Percentiles rank a stretch among this genome's conserved stretches.
Conservation (phyloP, 2,329 filamentous ascomycete species). For the Daldinia sp. region DNA sequence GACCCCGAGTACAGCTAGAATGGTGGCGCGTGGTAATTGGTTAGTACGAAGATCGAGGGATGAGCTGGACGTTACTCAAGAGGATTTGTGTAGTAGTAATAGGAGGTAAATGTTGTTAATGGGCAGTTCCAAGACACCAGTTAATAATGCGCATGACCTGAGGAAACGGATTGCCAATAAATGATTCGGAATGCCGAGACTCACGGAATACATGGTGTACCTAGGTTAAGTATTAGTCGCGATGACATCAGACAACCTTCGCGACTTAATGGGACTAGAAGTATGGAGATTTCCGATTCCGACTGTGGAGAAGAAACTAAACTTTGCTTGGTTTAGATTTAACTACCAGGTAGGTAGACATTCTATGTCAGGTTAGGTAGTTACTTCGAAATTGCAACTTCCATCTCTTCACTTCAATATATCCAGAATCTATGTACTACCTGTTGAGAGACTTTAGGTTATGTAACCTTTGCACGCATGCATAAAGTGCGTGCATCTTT, state of each 20-base stretch:
- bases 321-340: constrained; percentile 8
- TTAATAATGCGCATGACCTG: constrained; percentile 26
- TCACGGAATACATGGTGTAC: background rate
- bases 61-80: constrained; percentile 30
- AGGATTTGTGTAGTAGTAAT: background rate
- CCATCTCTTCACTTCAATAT: background rate
- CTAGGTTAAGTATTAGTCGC: constrained; percentile 2
- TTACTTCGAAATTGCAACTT: background rate
- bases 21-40: constrained; percentile 43
- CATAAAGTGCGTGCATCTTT: background rate
- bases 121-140: background rate
- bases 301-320: constrained; percentile 19
- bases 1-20: constrained; percentile 26
- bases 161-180: constrained; percentile 12
- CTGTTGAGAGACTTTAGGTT: too few relatives aligned
- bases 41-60: constrained; percentile 14
- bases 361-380: background rate
- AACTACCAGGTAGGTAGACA: background rate
- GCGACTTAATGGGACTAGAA: constrained; percentile 25
- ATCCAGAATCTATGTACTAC: background rate
- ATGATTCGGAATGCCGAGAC: constrained; percentile 24
- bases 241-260: constrained; percentile 38
- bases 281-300: constrained; percentile 24
- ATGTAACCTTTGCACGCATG: background rate
- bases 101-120: constrained; percentile 21